These are phyloP conservation scores for Emmonsiellopsis sp. DNA, from an alignment of 2,329 filamentous ascomycete species.

Conservation along the genomic window DNA sequence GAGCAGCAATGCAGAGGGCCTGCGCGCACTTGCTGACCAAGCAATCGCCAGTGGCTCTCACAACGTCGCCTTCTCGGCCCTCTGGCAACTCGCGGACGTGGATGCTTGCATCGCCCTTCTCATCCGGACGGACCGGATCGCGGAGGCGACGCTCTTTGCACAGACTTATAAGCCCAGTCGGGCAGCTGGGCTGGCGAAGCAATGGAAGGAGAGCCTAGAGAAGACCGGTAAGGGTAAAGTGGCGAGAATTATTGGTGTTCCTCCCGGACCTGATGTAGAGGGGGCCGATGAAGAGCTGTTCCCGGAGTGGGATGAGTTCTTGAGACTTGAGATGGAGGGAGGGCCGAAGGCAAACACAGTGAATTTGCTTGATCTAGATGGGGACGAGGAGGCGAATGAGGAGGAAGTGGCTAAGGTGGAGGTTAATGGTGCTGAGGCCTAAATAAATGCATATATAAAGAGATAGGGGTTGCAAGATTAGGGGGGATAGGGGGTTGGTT, in stretches of 20 bases:
- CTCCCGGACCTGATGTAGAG: constrained; percentile 53
- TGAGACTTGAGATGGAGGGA: constrained; percentile 69
- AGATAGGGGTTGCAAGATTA: neutral
- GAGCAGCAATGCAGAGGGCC: constrained; percentile 66
- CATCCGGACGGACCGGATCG: constrained; percentile 63
- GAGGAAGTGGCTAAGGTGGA: constrained; percentile 23
- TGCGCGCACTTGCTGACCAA: constrained; percentile 61
- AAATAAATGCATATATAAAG: constrained; percentile 8
- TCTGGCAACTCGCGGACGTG: constrained; percentile 79
- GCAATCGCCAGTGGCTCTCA: constrained; percentile 70
- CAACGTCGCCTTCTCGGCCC: constrained; percentile 85
- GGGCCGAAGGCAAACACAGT: constrained; percentile 29
- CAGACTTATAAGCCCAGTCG: constrained; percentile 91
- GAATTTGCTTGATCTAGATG: constrained; percentile 34
- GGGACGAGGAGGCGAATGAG: constrained; percentile 21
- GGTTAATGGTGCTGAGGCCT: constrained; percentile 15
- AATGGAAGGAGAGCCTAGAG: constrained; percentile 79
- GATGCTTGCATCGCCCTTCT: constrained; percentile 73
- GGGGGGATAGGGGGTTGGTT: neutral
- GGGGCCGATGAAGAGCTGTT: constrained; percentile 68
- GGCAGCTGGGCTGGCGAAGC: constrained; percentile 55
- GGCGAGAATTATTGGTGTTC: constrained; percentile 70
- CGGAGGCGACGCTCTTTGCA: constrained; percentile 83
- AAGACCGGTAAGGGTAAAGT: constrained; percentile 79
- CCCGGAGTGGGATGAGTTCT: constrained; percentile 89